A percentile compares a stretch with the other conserved stretches of the same genome.
Evolutionary conservation across 2,329 filamentous ascomycete species (phyloP).

Genomic region (Berkeleyomyces rouxiae): DNA sequence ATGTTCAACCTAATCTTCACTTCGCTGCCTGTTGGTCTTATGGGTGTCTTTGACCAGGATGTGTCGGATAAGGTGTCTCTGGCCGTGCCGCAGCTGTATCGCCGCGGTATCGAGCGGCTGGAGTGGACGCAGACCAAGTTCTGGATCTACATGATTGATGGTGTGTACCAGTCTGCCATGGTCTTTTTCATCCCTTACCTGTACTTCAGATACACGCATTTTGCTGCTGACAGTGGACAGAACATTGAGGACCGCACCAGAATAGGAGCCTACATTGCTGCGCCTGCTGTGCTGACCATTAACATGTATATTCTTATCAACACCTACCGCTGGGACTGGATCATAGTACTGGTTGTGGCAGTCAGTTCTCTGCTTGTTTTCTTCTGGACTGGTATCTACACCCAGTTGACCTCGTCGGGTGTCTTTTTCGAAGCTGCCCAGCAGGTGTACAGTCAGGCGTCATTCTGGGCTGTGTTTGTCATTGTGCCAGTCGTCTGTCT

Average conservation of each 20-base stretch:
- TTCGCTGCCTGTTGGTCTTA: slow-evolving; percentile 81
- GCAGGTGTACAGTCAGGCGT: slow-evolving; percentile 64
- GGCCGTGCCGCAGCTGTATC: slow-evolving; percentile 87
- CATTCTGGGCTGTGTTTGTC: slow-evolving; percentile 75
- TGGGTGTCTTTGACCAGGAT: slow-evolving; percentile 94
- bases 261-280: slow-evolving; percentile 75
- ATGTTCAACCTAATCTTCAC: slow-evolving; percentile 96
- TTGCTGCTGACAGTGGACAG: slow-evolving; percentile 55
- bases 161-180: slow-evolving; percentile 84
- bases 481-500: slow-evolving; percentile 69
- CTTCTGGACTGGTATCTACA: slow-evolving; percentile 88
- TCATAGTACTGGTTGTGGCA: slow-evolving; percentile 66
- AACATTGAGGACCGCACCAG: slow-evolving; percentile 64
- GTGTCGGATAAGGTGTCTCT: slow-evolving; percentile 87
- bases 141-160: slow-evolving; percentile 93
- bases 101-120: slow-evolving; percentile 81
- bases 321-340: slow-evolving; percentile 95
- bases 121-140: slow-evolving; percentile 97
- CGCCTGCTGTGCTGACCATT: slow-evolving; percentile 70
- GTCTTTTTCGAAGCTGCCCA: slow-evolving; percentile 59
- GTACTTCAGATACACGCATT: slow-evolving; percentile 46
- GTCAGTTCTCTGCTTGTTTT: slow-evolving; percentile 80
- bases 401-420: slow-evolving; percentile 30
- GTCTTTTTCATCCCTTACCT: slow-evolving; percentile 87
- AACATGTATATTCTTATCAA: slow-evolving; percentile 93